Evolutionary conservation across 805 yeast genomes (phyloP).

Genomic region (Phaffomyces opuntiae): DNA sequence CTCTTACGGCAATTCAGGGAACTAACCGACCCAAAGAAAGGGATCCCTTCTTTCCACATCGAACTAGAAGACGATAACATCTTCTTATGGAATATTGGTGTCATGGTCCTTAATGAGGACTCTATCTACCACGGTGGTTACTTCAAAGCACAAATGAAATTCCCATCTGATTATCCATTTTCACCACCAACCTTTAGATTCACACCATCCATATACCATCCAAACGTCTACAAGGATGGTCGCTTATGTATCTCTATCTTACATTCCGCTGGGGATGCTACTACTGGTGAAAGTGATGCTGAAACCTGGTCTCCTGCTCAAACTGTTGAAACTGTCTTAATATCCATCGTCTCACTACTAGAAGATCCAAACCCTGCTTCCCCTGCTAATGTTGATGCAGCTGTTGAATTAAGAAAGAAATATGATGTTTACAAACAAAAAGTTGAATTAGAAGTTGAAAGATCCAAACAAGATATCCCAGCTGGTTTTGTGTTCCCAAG

Average conservation of each 20-base stretch:
- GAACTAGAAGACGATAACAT: slow-evolving; percentile 58
- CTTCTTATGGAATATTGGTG: slow-evolving; percentile 76
- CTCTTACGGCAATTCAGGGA: slow-evolving; percentile 91
- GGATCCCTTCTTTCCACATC: slow-evolving; percentile 64
- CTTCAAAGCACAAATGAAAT: slow-evolving; percentile 88
- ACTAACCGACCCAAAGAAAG: slow-evolving; percentile 86
- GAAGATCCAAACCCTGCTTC: slow-evolving; percentile 92
- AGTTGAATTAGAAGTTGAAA: slow-evolving; percentile 75
- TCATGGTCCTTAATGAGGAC: slow-evolving; percentile 85
- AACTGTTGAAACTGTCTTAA: slow-evolving; percentile 84
- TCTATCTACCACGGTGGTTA: slow-evolving; percentile 93
- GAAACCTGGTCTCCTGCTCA: slow-evolving; percentile 96
- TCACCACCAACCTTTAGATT: slow-evolving; percentile 90
- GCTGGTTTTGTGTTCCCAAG: slow-evolving; percentile 78
- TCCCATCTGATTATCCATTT: slow-evolving; percentile 87
- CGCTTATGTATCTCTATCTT: slow-evolving; percentile 86
- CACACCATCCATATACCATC: slow-evolving; percentile 90
- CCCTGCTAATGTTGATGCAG: slow-evolving; percentile 96
- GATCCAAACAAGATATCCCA: slow-evolving; percentile 82
- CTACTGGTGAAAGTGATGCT: slow-evolving; percentile 84
- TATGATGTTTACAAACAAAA: slow-evolving; percentile 67
- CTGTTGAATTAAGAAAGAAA: slow-evolving; percentile 81
- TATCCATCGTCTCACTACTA: slow-evolving; percentile 81
- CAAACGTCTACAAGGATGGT: slow-evolving; percentile 92
- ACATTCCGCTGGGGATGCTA: slow-evolving; percentile 86